These are phyloP conservation scores for Pinus taeda DNA, from an alignment of 75 land plant species.

Conservation along the genomic window DNA sequence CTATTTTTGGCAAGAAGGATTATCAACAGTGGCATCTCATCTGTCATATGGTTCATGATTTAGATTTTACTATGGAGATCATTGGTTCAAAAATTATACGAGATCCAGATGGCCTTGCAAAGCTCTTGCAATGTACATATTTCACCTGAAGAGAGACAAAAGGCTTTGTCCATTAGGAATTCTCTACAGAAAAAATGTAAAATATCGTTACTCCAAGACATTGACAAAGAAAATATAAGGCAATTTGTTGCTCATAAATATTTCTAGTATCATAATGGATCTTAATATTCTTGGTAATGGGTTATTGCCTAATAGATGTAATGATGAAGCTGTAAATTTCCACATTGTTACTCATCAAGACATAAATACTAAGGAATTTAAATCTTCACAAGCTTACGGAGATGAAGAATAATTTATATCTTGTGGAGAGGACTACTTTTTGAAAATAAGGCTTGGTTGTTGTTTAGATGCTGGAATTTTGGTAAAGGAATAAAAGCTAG, in stretches of 20 bases:
- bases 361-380: background rate
- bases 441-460: constrained; percentile 17
- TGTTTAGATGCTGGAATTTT: constrained; percentile 24
- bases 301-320: too few relatives aligned
- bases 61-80: constrained; percentile 72
- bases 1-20: constrained; percentile 97
- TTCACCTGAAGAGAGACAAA: constrained; percentile 60
- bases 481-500: constrained; percentile 22
- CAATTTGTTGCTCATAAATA: too few relatives aligned
- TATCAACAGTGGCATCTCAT: constrained; percentile 93
- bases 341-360: background rate
- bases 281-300: too few relatives aligned
- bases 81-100: constrained; percentile 80
- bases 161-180: constrained; percentile 79
- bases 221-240: too few relatives aligned
- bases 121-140: constrained; percentile 89
- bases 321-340: background rate
- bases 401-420: background rate
- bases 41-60: constrained; percentile 60
- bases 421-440: background rate
- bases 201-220: too few relatives aligned
- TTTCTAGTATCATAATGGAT: too few relatives aligned
- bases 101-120: constrained; percentile 92
- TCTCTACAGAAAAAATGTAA: too few relatives aligned
- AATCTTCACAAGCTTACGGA: background rate